Base-by-base conservation (phyloP, 441 rosid genomes). In the Biscutella auriculata region DNA sequence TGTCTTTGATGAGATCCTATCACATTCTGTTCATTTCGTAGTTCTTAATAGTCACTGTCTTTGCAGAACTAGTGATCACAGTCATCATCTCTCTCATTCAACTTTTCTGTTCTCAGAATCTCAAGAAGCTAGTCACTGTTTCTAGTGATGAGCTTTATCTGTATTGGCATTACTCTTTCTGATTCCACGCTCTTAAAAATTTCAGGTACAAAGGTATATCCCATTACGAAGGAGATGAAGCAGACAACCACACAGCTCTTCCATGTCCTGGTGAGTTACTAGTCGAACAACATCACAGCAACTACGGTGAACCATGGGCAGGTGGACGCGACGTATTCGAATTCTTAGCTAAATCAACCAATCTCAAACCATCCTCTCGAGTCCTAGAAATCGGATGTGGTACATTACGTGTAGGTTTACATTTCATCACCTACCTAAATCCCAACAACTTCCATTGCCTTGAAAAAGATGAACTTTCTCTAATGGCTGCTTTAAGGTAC, bases 241-340 rank as follows among this genome's bases (percentile, higher is more conserved):
- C 79, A 11, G 71, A 65, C 62, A 87, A 87, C 77, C 87, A 78
- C 57, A 88, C 95, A 8, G 79, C 85, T 48, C 75, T 93, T 43
- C 95, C 95, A 12, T 93, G 97, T 58, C 95, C 95, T 0, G 93
- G 95, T 17, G 97, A 86, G 80, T 95, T 93, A 28, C 92, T 93
- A 2, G 96, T 93, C 3, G 98, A 93, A 64, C 85, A 86, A 79
- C 98, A 92, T 57, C 98, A 92, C 63, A 92, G 98, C 76, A 83
- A 92, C 72, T 92, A 92, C 11, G 95, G 97, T 39, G 98, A 93
- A 63, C 95, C 95, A 6, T 93, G 98, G 98, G 95, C 97, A 0
- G 97, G 98, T 60, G 98, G 97, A 6, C 78, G 93, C 7, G 95
- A 93, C 34, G 92, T 93, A 62, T 87, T 86, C 51, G 97, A 93